phyloP scores from a whole-genome alignment of 768 basidiomycete species.

The Psilocybe subaeruginosa region DNA sequence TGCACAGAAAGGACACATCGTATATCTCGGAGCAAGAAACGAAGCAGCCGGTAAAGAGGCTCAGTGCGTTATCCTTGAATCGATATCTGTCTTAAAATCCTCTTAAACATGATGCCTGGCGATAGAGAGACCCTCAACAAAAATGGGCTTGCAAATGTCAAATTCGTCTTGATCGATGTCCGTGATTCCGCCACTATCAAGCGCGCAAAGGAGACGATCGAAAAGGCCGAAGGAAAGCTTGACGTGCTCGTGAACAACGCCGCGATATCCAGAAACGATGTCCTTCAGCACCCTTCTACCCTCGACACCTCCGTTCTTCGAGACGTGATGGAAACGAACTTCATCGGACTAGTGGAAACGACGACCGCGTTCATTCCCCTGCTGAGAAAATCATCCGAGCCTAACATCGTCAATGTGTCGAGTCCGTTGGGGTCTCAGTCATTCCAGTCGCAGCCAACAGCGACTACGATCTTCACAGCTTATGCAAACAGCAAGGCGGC shows the following conservation, averaged over 20 bases:
- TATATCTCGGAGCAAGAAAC: constrained; percentile 46
- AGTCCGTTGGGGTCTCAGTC: constrained; percentile 49
- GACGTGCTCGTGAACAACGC: constrained; percentile 53
- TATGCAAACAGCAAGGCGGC: constrained; percentile 79
- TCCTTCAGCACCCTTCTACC: constrained; percentile 34
- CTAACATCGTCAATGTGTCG: constrained; percentile 44
- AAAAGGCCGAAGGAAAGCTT: constrained; percentile 40
- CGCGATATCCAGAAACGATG: constrained; percentile 27
- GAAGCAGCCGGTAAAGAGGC: constrained; percentile 41
- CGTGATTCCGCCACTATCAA: constrained; percentile 36
- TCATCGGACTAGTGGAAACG: constrained; percentile 46
- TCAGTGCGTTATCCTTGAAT: constrained; percentile 29
- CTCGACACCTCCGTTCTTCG: constrained; percentile 36
- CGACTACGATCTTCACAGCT: constrained; percentile 37
- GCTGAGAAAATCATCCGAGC: constrained; percentile 34
- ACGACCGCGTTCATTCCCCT: constrained; percentile 45
- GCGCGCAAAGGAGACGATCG: constrained; percentile 36
- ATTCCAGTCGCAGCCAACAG: constrained; percentile 30
- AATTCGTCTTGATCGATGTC: constrained; percentile 43
- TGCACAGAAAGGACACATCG: constrained; percentile 43
- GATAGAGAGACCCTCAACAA: constrained; percentile 32
- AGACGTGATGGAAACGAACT: constrained; percentile 43
- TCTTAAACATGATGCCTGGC: too few species aligned
- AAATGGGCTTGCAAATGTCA: constrained; percentile 33
- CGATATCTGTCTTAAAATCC: background rate